Evolutionary conservation across 1,139 yeast genomes (phyloP), one percentile per base, ranked within the genome.

Genomic region (Blastobotrys apis): DNA sequence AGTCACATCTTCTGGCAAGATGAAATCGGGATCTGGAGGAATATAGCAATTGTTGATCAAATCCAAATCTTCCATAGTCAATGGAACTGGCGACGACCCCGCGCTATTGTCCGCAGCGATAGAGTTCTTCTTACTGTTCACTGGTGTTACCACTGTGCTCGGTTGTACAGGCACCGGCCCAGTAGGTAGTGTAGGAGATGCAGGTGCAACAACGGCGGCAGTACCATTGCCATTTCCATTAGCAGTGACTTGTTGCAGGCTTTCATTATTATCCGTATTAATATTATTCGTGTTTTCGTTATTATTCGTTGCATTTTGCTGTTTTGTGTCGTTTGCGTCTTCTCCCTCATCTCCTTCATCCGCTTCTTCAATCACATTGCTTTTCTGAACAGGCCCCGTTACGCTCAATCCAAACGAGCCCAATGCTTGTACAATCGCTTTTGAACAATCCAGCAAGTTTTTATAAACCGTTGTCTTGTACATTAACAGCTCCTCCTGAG

Each of bases 401-500:
- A 52, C 34, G 8, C 46, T 32, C 20, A 57, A 42, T 5, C 48
- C 57, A 42, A 62, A 57, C 39, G 54, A 53, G 20, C 47, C 64
- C 41, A 81, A 68, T 3, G 85, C 86, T 50, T 72, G 73, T 37
- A 80, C 73, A 26, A 82, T 70, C 43, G 74, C 74, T 52, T 77
- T 78, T 39, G 81, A 75, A 54, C 85, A 78, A 53, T 81, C 86
- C 57, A 78, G 64, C 22, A 81, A 64, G 59, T 82, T 82, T 53
- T 78, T 79, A 63, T 73, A 80, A 17, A 82, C 82, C 54, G 81
- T 80, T 2, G 84, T 83, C 58, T 75, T 76, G 62, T 80, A 81
- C 58, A 80, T 83, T 50, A 71, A 66, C 43, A 78, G 63, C 57
- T 82, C 88, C 45, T 78, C 80, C 48, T 71, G 73, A 3, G 81